Evolutionary conservation across 2,329 filamentous ascomycete genomes (phyloP).

Genomic region (Penicillium occitanis): DNA sequence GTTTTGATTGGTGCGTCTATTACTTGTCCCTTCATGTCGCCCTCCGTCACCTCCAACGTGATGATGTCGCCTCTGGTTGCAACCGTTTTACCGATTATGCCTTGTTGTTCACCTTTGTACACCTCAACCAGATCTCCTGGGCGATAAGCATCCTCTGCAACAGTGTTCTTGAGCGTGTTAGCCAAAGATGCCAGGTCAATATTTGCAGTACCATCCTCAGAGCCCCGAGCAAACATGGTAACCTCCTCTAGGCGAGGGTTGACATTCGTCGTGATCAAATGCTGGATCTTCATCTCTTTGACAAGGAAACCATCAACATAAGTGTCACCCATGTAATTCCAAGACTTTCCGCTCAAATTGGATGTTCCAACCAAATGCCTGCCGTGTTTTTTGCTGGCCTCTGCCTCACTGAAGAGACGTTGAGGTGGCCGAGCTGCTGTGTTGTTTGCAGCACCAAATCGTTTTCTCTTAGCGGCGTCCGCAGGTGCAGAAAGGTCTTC

Average conservation of each 20-base stretch:
- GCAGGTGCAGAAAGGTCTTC: constrained; percentile 66
- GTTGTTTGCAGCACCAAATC: constrained; percentile 52
- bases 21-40: constrained; percentile 74
- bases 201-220: constrained; percentile 89
- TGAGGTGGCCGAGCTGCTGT: constrained; percentile 75
- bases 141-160: constrained; percentile 77
- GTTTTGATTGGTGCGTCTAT: constrained; percentile 93
- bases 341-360: constrained; percentile 64
- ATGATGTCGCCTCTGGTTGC: constrained; percentile 91
- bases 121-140: constrained; percentile 96
- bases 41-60: constrained; percentile 79
- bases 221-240: constrained; percentile 84
- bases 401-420: constrained; percentile 86
- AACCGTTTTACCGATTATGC: constrained; percentile 79
- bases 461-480: constrained; percentile 75
- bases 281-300: constrained; percentile 89
- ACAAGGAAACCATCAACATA: constrained; percentile 92
- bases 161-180: constrained; percentile 81
- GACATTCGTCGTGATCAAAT: constrained; percentile 81
- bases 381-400: constrained; percentile 84
- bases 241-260: constrained; percentile 94
- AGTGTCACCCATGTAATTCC: constrained; percentile 81
- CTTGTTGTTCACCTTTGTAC: constrained; percentile 91
- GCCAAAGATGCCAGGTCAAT: constrained; percentile 89
- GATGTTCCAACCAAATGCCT: constrained; percentile 57